Base-by-base conservation (phyloP, 257 asterid species). In the Leonotis leonurus region DNA sequence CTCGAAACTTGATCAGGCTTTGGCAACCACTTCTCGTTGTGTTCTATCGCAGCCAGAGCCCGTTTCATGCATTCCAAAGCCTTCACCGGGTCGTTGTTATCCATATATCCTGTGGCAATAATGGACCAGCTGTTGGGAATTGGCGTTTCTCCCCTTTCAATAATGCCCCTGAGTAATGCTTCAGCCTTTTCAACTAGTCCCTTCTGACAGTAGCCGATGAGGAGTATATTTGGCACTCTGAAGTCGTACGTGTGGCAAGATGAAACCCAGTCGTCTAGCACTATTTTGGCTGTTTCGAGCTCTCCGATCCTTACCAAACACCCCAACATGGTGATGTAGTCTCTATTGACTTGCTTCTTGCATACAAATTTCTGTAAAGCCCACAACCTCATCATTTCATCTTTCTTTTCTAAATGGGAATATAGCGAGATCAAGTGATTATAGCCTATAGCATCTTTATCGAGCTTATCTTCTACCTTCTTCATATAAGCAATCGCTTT, bases 341-440 rank as follows among this genome's bases (percentile, higher is more conserved):
- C 92, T 64, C 80, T 39, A 63, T 84, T 84, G 53, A 79, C 73
- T 50, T 81, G 89, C 81, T 84, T 81, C 46, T 73, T 84, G 65
- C 85, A 81, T 5, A 37, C 72, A 16, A 66, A 5, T 67, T 81
- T 78, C n/a, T 81, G 86, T 69, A 75, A 60, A 57, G 27, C 75
- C 92, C 92, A 84, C 62, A 82, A 36, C 60, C 92, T 74, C 75
- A 69, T 73, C 70, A 84, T 75, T 68, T 80, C 86, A 25, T 75
- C 77, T 30, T 60, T 71, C 63, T 73, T 62, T 18, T 83, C 86
- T 0, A 84, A 72, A 59, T 73, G 82, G 1, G 76, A 80, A 12
- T 81, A 78, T 24, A 76, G 83, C 7, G 91, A 81, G 43, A 84
- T 81, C 76, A 84, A 77, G 77, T 84, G 84, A 72, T 81, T 84